Evolutionary conservation across 768 basidiomycete species (phyloP).

Genomic region (Leucogyrophana mollusca): DNA sequence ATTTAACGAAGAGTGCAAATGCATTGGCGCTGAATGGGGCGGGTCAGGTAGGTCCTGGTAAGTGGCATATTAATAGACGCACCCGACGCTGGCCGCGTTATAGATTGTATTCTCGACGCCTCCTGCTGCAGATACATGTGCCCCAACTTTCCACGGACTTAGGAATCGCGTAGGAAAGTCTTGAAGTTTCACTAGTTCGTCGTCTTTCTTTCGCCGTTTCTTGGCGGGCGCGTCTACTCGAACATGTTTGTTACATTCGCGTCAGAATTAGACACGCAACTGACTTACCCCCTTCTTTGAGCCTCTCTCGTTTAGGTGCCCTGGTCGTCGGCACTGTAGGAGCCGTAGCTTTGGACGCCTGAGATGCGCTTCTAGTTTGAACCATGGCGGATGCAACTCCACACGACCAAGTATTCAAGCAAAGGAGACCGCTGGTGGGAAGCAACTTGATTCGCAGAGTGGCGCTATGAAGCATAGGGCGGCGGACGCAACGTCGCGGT

Average conservation of each 20-base stretch:
- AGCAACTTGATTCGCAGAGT: too few species aligned
- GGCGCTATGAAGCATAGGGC: too few species aligned
- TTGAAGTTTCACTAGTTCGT: conserved; percentile 14
- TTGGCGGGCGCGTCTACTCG: neutral
- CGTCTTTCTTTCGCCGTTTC: conserved; percentile 11
- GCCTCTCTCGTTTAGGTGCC: neutral
- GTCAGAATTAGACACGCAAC: neutral
- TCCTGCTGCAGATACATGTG: conserved; percentile 80
- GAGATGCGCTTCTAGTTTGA: conserved; percentile 19
- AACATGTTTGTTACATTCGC: neutral
- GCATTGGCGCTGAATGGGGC: conserved; percentile 62
- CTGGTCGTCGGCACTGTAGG: neutral
- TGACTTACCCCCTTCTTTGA: neutral
- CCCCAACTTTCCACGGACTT: conserved; percentile 70
- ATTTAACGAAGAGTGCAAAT: conserved; percentile 83
- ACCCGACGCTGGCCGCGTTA: conserved; percentile 75
- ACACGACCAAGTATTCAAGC: too few species aligned
- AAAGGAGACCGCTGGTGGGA: too few species aligned
- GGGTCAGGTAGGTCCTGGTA: neutral
- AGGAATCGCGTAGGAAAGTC: conserved; percentile 28
- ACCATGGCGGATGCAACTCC: conserved; percentile 14
- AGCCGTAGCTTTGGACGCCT: neutral
- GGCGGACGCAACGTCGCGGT: too few species aligned
- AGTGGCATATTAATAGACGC: conserved; percentile 9
- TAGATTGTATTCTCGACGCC: conserved; percentile 73